Conservation (phyloP, 257 asterid species). For the Solanum corneliomulleri region DNA sequence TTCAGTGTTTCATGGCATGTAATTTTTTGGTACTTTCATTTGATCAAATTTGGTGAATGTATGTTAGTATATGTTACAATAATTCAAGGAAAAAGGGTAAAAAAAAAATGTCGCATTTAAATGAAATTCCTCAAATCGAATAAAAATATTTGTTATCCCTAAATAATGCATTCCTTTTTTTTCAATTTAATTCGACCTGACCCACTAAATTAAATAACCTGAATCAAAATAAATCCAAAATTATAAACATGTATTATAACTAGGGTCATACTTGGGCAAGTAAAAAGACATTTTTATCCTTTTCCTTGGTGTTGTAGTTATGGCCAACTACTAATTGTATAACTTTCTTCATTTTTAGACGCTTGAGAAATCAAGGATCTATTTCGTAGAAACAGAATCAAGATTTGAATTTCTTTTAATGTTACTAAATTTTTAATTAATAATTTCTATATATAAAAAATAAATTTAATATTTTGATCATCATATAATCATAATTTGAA, state of each 20-base stretch:
- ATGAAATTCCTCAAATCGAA: background rate
- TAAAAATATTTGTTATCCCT: background rate
- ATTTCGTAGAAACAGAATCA: too few relatives aligned
- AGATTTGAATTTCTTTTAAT: too few relatives aligned
- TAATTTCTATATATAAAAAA: too few relatives aligned
- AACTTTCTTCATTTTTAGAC: too few relatives aligned
- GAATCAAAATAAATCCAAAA: background rate
- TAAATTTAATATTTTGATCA: background rate
- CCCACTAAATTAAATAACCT: background rate
- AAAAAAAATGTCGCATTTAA: background rate
- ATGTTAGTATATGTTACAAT: too few relatives aligned
- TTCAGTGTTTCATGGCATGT: background rate
- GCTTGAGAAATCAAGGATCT: too few relatives aligned
- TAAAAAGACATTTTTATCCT: too few relatives aligned
- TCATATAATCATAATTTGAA: background rate
- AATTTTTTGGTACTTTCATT: background rate
- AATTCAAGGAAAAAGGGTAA: background rate
- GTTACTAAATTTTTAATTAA: too few relatives aligned
- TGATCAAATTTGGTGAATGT: background rate
- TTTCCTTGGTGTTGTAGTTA: too few relatives aligned
- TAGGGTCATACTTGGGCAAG: background rate
- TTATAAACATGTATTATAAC: background rate
- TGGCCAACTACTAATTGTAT: background rate
- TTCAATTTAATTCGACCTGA: background rate
- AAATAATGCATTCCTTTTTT: background rate